Base-by-base conservation (phyloP, 768 basidiomycete species). In the Phaeotremella skinneri region DNA sequence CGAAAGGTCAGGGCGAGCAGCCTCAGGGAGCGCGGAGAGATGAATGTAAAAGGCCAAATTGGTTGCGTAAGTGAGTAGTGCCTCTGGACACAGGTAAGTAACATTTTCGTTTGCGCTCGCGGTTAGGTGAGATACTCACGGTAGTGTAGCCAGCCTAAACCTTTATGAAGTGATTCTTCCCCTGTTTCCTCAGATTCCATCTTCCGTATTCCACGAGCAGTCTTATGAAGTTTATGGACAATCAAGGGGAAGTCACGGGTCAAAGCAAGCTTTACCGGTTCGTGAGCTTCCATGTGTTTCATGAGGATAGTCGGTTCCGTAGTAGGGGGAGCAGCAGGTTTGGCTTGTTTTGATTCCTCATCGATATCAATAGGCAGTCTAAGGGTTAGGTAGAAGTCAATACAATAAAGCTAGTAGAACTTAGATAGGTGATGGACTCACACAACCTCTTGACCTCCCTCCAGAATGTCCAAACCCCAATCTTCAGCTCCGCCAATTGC, bases 1-100 rank as follows among this genome's bases (percentile, higher is more conserved):
- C 80, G 77, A 70, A 83, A 84, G 55, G 83, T 82, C 73, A 41
- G 70, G 59, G 84, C 82, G 9, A 84, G 87, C 32, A 5, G 83
- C 80, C 1, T 72, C 85, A 85, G 77, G 87, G 83, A 60, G 83
- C 23, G 88, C 81, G 17, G 89, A 85, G n/a, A 98, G 81, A 75
- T 92, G 85, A 39, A 98, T 80, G 79, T 94, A 97, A 79, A 92
- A 97, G 0, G 92, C 89, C 45, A 98, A 85, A 1, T 85, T 87
- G 0, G 91, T 89, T 20, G 89, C 82, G 72, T 98, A 98, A 7
- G 92, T 90, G 34, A 96, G 79, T 1, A 94, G 81, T 0, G 91
- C 83, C 81, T 98, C 93, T 97, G 75, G 27, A 62, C 52, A 17
- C 23, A 59, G 20, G 34, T 32, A 37, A 42, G 26, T 26, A 9